Percentiles rank a stretch among this genome's conserved stretches.
These are phyloP conservation scores for Lactifluus echinatus DNA, from an alignment of 768 basidiomycete genomes.

Conservation along the genomic window DNA sequence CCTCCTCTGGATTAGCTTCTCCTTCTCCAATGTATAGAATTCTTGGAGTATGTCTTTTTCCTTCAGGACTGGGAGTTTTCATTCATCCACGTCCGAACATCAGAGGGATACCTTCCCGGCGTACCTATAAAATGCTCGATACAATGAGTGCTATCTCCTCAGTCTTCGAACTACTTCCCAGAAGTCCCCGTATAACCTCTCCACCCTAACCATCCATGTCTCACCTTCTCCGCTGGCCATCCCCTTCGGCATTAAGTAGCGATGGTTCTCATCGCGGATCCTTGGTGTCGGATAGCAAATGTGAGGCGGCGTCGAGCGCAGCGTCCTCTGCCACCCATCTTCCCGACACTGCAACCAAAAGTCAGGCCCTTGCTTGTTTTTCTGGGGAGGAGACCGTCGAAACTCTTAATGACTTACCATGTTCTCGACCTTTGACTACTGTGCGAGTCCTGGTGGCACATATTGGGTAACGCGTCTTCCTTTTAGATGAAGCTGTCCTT, in stretches of 20 bases:
- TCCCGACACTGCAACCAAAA: constrained; percentile 11
- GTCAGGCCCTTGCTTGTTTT: background rate
- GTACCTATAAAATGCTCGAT: constrained; percentile 14
- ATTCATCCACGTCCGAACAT: background rate
- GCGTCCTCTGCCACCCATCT: constrained; percentile 8
- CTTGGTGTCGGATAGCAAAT: background rate
- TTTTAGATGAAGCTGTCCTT: background rate
- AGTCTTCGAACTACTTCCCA: constrained; percentile 1
- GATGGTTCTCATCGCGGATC: background rate
- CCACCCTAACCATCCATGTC: constrained; percentile 1
- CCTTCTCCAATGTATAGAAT: background rate
- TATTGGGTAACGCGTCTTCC: constrained; percentile 17
- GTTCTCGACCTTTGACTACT: constrained; percentile 13
- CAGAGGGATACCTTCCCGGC: background rate
- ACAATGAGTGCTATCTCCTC: background rate
- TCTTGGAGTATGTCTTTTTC: constrained; percentile 1
- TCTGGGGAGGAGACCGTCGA: background rate
- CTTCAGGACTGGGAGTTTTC: constrained; percentile 2
- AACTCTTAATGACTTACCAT: background rate
- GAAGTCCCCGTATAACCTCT: background rate
- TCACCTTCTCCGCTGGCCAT: constrained; percentile 11
- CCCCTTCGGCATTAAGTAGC: constrained; percentile 3
- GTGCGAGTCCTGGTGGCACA: constrained; percentile 17
- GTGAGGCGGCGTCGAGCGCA: constrained; percentile 1
- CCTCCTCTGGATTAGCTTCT: background rate